A percentile compares a stretch with the other conserved stretches of the same genome.
Evolutionary conservation across 352 stramenopile genomes (phyloP).

Genomic region (Phytophthora uliginosa): DNA sequence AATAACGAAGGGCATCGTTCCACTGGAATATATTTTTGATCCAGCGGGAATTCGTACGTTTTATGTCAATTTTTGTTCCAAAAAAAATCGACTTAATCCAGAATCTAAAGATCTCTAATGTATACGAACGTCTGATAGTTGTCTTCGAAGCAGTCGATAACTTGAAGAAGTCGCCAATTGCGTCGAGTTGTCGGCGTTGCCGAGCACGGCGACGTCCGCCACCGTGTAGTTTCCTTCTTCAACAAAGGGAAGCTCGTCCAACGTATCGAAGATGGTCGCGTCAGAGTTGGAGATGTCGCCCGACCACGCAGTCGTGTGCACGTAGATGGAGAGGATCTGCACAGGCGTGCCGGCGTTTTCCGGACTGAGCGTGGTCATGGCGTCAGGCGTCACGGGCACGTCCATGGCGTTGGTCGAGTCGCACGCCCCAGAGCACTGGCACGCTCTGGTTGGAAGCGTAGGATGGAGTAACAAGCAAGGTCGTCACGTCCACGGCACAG

Average conservation of each 20-base stretch:
- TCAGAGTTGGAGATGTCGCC: constrained; percentile 54
- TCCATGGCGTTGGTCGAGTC: constrained; percentile 52
- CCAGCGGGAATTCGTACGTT: too few relatives aligned
- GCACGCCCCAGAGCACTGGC: constrained; percentile 54
- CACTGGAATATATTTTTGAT: too few relatives aligned
- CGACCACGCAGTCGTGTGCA: constrained; percentile 42
- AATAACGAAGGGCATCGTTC: too few relatives aligned
- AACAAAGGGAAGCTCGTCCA: constrained; percentile 44
- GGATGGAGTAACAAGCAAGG: constrained; percentile 39
- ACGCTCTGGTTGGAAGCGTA: constrained; percentile 54
- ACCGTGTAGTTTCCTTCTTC: constrained; percentile 53
- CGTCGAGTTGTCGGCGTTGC: constrained; percentile 41
- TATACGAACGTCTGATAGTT: too few relatives aligned
- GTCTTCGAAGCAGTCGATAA: too few relatives aligned
- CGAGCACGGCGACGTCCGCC: constrained; percentile 54
- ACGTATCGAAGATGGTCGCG: constrained; percentile 49
- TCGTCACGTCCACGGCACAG: constrained; percentile 47
- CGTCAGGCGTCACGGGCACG: constrained; percentile 52
- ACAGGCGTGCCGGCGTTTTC: constrained; percentile 41
- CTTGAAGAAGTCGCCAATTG: constrained; percentile 62
- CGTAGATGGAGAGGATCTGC: constrained; percentile 64
- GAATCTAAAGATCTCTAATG: too few relatives aligned
- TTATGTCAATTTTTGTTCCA: too few relatives aligned
- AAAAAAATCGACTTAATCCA: too few relatives aligned
- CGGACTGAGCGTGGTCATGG: constrained; percentile 36